Base-by-base conservation (phyloP, 2,329 filamentous ascomycete species). In the Fusarium aywerte region DNA sequence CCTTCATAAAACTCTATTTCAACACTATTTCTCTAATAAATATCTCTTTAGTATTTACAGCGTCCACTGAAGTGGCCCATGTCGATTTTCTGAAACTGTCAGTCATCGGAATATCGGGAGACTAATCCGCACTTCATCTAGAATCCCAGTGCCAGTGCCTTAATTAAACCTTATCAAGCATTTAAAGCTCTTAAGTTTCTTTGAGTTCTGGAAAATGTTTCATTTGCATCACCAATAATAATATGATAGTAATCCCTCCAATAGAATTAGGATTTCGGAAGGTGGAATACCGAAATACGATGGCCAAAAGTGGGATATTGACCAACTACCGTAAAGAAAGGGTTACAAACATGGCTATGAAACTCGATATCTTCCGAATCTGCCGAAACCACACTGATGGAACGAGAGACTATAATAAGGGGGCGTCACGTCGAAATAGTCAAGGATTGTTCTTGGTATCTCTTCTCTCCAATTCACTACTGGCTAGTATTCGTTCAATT, bases 401-500 rank as follows among this genome's bases (percentile, higher is more conserved):
- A 20, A 12, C 25, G 11, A 23, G 25, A 27, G 36, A 56, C 33
- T 57, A 48, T 49, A 54, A 29, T 40, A 51, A 32, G 47, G 47
- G 29, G n/a, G 4, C 18, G 40, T 25, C 18, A 23, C 20, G 29
- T 33, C 9, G 7, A 13, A 2, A 11, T 16, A 13, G 13, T 27
- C 9, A 27, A 43, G 18, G 15, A 29, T 33, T 2, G 3, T 48
- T 31, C 20, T 45, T 13, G 29, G n/a, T 27, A 51, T 23, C 45
- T 43, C 43, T 45, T 33, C 31, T 55, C 31, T 68, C 61, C 44
- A 33, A 25, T 16, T 48, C 51, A 62, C 65, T 68, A 65, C 65
- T 62, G 60, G 65, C 51, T 68, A 66, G 67, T 65, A 62, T 63
- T 57, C 51, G n/a, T 66, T 70, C 54, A 42, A 23, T 66, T 70